Conservation (phyloP, 768 basidiomycete species). For the Termitomyces sp. region DNA sequence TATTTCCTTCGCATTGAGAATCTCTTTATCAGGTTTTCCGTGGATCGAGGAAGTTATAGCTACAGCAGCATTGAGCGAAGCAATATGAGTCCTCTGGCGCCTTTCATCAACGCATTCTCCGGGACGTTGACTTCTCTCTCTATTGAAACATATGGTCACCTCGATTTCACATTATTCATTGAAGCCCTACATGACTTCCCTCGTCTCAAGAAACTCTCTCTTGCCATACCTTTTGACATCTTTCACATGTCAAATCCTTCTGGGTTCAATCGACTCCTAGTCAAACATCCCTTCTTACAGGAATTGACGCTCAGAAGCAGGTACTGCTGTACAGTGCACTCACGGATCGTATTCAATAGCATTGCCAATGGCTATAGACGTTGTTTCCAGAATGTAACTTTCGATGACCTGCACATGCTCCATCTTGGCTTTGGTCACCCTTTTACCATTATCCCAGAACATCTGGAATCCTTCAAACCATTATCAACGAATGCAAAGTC, state of each 20-base stretch:
- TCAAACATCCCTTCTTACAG: constrained; percentile 14
- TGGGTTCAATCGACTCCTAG: constrained; percentile 19
- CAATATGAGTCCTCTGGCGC: background rate
- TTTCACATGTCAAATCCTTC: constrained; percentile 21
- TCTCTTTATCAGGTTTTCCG: constrained; percentile 17
- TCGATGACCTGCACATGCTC: background rate
- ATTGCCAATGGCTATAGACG: background rate
- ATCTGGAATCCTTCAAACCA: background rate
- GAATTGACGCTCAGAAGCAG: constrained; percentile 13
- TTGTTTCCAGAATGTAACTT: constrained; percentile 13
- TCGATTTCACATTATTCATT: constrained; percentile 20
- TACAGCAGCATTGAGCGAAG: background rate
- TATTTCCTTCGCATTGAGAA: constrained; percentile 2
- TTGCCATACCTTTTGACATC: constrained; percentile 24
- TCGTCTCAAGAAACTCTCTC: constrained; percentile 15
- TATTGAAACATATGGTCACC: constrained; percentile 23
- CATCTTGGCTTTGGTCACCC: background rate
- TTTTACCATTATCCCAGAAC: constrained; percentile 4
- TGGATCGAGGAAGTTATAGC: constrained; percentile 8
- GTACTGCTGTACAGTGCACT: constrained; percentile 9
- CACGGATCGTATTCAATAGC: too few relatives aligned
- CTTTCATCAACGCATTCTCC: background rate
- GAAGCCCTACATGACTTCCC: constrained; percentile 19
- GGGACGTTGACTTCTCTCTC: constrained; percentile 12
- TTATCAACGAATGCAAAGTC: constrained; percentile 17